A percentile compares a stretch with the other conserved stretches of the same genome.
These are phyloP conservation scores for Spinellus fusiger DNA, from an alignment of 192 early-diverging fungal species.

Conservation along the genomic window DNA sequence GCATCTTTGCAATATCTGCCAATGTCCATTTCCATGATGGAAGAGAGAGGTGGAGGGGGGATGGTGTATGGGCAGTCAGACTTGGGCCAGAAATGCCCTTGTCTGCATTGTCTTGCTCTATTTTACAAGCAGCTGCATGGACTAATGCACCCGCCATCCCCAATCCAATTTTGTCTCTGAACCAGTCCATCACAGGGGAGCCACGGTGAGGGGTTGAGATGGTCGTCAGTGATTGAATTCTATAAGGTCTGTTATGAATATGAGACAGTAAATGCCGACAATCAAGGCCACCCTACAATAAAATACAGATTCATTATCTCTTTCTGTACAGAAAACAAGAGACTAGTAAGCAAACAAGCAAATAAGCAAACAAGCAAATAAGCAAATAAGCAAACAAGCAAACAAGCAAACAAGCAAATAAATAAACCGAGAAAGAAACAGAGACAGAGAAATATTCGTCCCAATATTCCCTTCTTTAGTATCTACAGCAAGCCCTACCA, in stretches of 20 bases:
- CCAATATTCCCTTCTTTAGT: slow-evolving; percentile 1
- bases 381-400: too few species aligned
- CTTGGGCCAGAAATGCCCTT: not conserved
- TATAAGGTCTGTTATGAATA: slow-evolving; percentile 59
- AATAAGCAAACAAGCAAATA: too few species aligned
- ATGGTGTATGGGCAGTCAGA: not conserved
- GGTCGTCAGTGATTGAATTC: slow-evolving; percentile 80
- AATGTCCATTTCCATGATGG: not conserved
- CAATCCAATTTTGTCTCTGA: slow-evolving; percentile 78
- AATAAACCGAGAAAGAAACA: too few species aligned
- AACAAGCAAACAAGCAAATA: too few species aligned
- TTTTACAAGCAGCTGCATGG: slow-evolving; percentile 6
- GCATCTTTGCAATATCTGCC: slow-evolving; percentile 13
- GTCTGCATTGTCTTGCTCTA: not conserved
- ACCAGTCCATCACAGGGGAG: slow-evolving; percentile 92
- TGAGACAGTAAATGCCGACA: slow-evolving; percentile 88
- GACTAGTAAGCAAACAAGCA: too few species aligned
- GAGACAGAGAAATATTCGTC: too few species aligned
- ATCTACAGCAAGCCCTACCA: slow-evolving; percentile 50
- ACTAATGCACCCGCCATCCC: slow-evolving; percentile 48
- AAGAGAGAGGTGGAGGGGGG: not conserved
- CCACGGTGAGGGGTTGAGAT: slow-evolving; percentile 95
- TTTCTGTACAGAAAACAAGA: not conserved
- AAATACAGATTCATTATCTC: not conserved
- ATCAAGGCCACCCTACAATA: slow-evolving; percentile 83